phyloP scores from a whole-genome alignment of 2,329 filamentous ascomycete genomes.

The Calcarisporium arbuscula region DNA sequence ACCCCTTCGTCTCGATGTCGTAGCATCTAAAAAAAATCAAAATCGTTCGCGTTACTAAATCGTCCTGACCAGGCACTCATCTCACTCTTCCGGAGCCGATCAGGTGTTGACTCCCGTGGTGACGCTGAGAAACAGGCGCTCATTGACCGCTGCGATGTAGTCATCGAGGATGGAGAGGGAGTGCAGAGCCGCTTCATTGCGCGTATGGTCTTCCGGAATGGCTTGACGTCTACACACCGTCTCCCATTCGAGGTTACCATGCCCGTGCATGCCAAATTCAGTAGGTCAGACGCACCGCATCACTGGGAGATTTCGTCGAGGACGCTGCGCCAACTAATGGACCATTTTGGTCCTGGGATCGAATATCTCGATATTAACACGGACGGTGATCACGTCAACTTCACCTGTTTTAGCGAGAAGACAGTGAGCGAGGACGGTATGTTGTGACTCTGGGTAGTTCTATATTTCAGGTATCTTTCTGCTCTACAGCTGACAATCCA shows the following conservation, averaged over 20 bases:
- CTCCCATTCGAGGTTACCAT: constrained; percentile 68
- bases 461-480: constrained; percentile 1
- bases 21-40: background rate
- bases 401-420: constrained; percentile 79
- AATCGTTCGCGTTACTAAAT: background rate
- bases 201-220: constrained; percentile 68
- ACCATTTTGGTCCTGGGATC: constrained; percentile 74
- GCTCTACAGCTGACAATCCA: constrained; percentile 8
- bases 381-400: constrained; percentile 66
- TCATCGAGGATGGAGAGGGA: constrained; percentile 63
- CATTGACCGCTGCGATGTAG: constrained; percentile 69
- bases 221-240: constrained; percentile 70
- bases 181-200: constrained; percentile 64
- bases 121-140: constrained; percentile 59
- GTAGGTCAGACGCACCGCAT: constrained; percentile 57
- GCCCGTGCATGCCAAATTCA: constrained; percentile 73
- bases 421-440: constrained; percentile 54
- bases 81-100: constrained; percentile 66
- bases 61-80: constrained; percentile 48
- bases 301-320: constrained; percentile 67
- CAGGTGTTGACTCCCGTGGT: constrained; percentile 48
- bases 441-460: constrained; percentile 5
- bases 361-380: constrained; percentile 76
- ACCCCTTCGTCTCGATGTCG: background rate
- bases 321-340: constrained; percentile 67